Conservation (phyloP, 208 protist genomes). For the Blechomonas ayalai region DNA sequence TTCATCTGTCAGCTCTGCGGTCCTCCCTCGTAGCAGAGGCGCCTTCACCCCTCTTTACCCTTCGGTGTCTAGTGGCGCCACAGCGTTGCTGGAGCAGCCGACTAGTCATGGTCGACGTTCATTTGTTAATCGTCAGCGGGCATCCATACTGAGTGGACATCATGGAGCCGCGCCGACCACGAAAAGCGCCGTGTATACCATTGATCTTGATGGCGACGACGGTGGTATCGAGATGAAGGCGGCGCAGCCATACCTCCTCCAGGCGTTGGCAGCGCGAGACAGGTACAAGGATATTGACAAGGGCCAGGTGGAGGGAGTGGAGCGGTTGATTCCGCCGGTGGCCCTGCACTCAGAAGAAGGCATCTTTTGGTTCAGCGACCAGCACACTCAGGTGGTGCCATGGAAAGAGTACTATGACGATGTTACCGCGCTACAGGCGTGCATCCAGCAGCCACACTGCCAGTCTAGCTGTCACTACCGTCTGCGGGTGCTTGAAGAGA, state of each 20-base stretch:
- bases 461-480: slow-evolving; percentile 51
- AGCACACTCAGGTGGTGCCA: slow-evolving; percentile 29
- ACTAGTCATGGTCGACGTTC: not conserved
- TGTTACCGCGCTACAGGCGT: slow-evolving; percentile 28
- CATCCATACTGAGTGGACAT: no score
- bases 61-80: no score
- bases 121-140: not conserved
- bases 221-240: slow-evolving; percentile 72
- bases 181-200: slow-evolving; percentile 24
- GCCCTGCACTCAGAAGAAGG: slow-evolving; percentile 59
- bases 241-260: slow-evolving; percentile 33
- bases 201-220: slow-evolving; percentile 63
- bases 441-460: slow-evolving; percentile 45
- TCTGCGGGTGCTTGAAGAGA: slow-evolving; percentile 88
- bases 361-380: slow-evolving; percentile 47
- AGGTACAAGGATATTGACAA: slow-evolving; percentile 67
- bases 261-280: slow-evolving; percentile 40
- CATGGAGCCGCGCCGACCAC: no score
- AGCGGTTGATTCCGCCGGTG: slow-evolving; percentile 17
- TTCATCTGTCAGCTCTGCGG: no score
- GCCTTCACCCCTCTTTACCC: no score
- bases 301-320: slow-evolving; percentile 30
- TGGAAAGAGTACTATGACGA: slow-evolving; percentile 76
- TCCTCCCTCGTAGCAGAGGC: no score
- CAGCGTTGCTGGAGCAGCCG: no score